These are phyloP conservation scores for Diaporthe sp. DNA, from an alignment of 2,329 filamentous ascomycete species.

Conservation along the genomic window DNA sequence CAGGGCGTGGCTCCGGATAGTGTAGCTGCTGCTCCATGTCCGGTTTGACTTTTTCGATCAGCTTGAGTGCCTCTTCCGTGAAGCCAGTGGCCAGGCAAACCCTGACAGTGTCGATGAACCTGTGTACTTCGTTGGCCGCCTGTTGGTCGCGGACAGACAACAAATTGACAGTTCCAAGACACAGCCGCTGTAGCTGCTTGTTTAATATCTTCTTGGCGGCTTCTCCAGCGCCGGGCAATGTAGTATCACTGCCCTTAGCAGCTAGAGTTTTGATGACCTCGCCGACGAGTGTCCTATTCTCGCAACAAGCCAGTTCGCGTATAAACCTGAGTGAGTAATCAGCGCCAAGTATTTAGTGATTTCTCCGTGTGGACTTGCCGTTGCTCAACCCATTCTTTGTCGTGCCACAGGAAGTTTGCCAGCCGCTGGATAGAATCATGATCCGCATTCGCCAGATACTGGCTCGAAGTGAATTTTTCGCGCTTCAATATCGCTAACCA, in stretches of 20 bases:
- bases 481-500: not conserved
- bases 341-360: not conserved
- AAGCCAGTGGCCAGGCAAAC: not conserved
- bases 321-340: not conserved
- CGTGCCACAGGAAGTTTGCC: not conserved
- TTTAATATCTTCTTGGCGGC: not conserved
- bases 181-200: not conserved
- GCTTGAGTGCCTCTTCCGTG: not conserved
- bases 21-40: not conserved
- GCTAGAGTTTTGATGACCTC: not conserved
- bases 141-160: not conserved
- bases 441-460: not conserved
- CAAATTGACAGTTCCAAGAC: not conserved
- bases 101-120: not conserved
- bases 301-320: not conserved
- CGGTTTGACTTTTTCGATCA: not conserved
- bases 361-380: not conserved
- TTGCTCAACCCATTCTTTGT: constrained; percentile 7
- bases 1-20: not conserved
- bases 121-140: not conserved
- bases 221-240: not conserved
- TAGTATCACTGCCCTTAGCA: not conserved
- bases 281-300: not conserved
- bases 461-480: not conserved
- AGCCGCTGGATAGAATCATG: not conserved